A percentile compares a stretch with the other conserved stretches of the same genome.
Conservation (phyloP, 148 eudicot genomes). For the Vaccinium myrtillus region DNA sequence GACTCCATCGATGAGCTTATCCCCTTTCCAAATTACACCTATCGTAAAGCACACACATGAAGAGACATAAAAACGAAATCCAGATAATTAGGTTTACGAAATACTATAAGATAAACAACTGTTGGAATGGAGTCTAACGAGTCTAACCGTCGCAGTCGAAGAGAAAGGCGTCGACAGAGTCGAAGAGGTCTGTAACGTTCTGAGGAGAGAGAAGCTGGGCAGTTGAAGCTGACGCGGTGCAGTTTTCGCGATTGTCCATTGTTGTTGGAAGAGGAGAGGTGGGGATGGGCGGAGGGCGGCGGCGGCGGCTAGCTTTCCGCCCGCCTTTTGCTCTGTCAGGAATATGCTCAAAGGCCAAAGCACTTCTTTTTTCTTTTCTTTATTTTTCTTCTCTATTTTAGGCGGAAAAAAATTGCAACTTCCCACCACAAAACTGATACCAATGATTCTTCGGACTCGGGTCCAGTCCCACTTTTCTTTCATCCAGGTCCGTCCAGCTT, state of each 20-base stretch:
- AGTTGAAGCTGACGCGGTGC: background rate
- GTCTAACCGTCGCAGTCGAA: slow-evolving; percentile 84
- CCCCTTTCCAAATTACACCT: slow-evolving; percentile 97
- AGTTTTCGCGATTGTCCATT: slow-evolving; percentile 8
- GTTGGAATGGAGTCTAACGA: slow-evolving; percentile 19
- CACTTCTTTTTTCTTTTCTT: background rate
- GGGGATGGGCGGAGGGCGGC: background rate
- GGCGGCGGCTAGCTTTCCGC: background rate
- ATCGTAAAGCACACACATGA: background rate
- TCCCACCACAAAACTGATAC: too few species aligned
- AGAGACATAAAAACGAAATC: too few species aligned
- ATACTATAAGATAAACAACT: background rate
- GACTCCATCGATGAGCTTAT: slow-evolving; percentile 78
- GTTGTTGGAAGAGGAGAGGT: background rate
- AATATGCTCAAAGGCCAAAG: background rate
- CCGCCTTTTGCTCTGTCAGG: background rate
- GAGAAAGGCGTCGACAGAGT: slow-evolving; percentile 74
- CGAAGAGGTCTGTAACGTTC: slow-evolving; percentile 34
- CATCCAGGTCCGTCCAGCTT: too few species aligned
- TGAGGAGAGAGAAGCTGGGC: slow-evolving; percentile 35
- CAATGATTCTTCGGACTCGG: too few species aligned
- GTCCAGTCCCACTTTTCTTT: too few species aligned
- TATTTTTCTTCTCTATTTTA: too few species aligned
- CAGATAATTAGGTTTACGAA: background rate
- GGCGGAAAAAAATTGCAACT: too few species aligned